Base-by-base conservation (phyloP, 495 filamentous ascomycete genomes). In the Daldinia loculata region DNA sequence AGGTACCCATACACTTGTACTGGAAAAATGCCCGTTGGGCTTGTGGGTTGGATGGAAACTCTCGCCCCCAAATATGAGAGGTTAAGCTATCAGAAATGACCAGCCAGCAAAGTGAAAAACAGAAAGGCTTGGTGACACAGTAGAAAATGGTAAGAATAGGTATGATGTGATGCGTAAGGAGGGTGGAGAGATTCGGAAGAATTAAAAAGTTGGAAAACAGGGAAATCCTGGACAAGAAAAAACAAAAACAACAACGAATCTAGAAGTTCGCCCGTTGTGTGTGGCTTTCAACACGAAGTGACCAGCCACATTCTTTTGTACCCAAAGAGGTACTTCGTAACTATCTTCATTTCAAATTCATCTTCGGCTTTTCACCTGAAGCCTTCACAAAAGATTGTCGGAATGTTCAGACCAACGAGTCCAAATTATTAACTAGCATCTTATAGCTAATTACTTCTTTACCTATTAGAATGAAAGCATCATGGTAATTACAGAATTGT, bases 121-220 rank as follows among this genome's bases (percentile, higher is more conserved):
- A 41, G 7, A 41, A 48, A 19, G 19, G 43, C 17, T 48, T 19
- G 43, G 8, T 22, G 43, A 24, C 17, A n/a, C 7, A 22, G 43
- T 48, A 2, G 19, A 6, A 45, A 45, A 45, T 63, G 32, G n/a
- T 30, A 22, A 3, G 4, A 17, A 51, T 14, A 38, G 8, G 12
- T 61, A 43, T 22, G 59, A 22, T 61, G 58, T 38, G 15, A 27
- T 17, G 29, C 30, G 11, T 56, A 22, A 34, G 30, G 53, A 32
- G 38, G 24, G 15, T n/a, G 57, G 41, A 60, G 39, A 30, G 24
- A 15, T 29, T 45, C 29, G 8, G 22, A 30, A 52, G n/a, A 30
- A 45, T 2, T 22, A 22, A 60, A 57, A 66, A 66, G 63, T 71
- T 71, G 62, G 69, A 66, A 71, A 71, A 71, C 30, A 48, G 32